Evolutionary conservation across 352 stramenopile species (phyloP).

Genomic region (Phytophthora podocarpi): DNA sequence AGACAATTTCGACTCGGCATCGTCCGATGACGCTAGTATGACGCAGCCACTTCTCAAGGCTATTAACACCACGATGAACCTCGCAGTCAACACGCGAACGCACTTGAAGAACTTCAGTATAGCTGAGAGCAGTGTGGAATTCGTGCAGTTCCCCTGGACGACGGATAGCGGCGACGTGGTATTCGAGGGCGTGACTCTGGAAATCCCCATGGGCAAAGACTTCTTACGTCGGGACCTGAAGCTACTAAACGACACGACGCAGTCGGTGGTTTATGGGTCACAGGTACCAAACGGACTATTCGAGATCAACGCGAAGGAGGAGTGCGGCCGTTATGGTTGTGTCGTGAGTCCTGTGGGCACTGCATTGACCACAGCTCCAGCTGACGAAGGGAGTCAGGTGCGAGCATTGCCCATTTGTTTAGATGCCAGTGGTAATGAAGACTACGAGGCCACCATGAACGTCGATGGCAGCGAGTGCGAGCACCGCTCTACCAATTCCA

Average conservation of each 20-base stretch:
- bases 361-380: constrained; percentile 31
- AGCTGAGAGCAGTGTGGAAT: constrained; percentile 36
- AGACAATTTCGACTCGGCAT: constrained; percentile 10
- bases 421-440: constrained; percentile 33
- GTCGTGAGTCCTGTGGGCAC: constrained; percentile 47
- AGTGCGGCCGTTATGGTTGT: constrained; percentile 52
- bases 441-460: constrained; percentile 41
- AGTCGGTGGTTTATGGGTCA: constrained; percentile 38
- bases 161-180: constrained; percentile 31
- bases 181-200: constrained; percentile 53
- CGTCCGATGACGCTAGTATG: constrained; percentile 24
- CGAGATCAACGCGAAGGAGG: constrained; percentile 66
- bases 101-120: constrained; percentile 43
- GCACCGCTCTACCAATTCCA: constrained; percentile 33
- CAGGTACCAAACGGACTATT: constrained; percentile 32
- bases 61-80: constrained; percentile 30
- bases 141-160: constrained; percentile 35
- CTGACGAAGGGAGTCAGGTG: constrained; percentile 54
- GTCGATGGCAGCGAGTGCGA: constrained; percentile 27
- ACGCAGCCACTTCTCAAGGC: constrained; percentile 29
- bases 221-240: constrained; percentile 45
- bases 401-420: constrained; percentile 50
- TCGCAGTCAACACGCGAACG: constrained; percentile 21
- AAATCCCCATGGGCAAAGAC: constrained; percentile 40
- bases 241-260: constrained; percentile 40